These are phyloP conservation scores for Metschnikowia chrysomelidarum DNA, from an alignment of 805 yeast genomes.

Conservation along the genomic window DNA sequence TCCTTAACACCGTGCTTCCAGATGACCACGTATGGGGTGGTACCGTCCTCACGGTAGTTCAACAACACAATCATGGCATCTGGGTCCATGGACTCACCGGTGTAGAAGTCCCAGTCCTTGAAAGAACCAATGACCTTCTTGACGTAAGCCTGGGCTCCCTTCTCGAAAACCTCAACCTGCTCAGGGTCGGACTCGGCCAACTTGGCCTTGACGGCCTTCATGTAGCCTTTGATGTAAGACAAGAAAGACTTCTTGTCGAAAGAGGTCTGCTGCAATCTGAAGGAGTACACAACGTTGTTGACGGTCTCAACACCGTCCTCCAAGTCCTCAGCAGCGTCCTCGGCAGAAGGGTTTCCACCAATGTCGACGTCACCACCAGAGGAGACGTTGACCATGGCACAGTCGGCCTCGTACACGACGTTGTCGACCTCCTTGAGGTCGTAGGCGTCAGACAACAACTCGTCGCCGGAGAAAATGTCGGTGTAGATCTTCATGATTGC, in stretches of 20 bases:
- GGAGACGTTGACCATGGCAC: conserved; percentile 85
- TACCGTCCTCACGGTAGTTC: conserved; percentile 99
- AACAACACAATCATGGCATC: conserved; percentile 97
- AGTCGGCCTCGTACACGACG: conserved; percentile 95
- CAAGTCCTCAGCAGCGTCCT: conserved; percentile 78
- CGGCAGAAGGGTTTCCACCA: conserved; percentile 99
- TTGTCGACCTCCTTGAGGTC: conserved; percentile 82
- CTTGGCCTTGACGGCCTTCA: conserved; percentile 92
- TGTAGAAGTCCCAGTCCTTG: conserved; percentile 99
- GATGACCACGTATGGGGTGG: conserved; percentile 94
- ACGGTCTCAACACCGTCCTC: conserved; percentile 89
- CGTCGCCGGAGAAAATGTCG: conserved; percentile 93
- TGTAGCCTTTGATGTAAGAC: conserved; percentile 97
- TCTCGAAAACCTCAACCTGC: conserved; percentile 82
- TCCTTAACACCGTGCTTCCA: conserved; percentile 98
- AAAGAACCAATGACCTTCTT: conserved; percentile 94
- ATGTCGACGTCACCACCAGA: conserved; percentile 89
- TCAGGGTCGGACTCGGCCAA: conserved; percentile 91
- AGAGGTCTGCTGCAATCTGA: conserved; percentile 93
- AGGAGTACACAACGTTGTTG: conserved; percentile 97
- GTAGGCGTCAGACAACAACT: conserved; percentile 96
- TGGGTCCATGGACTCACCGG: conserved; percentile 99
- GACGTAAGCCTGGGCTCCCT: conserved; percentile 95
- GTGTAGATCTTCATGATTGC: conserved; percentile 39
- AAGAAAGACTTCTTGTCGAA: conserved; percentile 98